Evolutionary conservation across 768 basidiomycete species (phyloP).

Genomic region (Trametes cubensis): DNA sequence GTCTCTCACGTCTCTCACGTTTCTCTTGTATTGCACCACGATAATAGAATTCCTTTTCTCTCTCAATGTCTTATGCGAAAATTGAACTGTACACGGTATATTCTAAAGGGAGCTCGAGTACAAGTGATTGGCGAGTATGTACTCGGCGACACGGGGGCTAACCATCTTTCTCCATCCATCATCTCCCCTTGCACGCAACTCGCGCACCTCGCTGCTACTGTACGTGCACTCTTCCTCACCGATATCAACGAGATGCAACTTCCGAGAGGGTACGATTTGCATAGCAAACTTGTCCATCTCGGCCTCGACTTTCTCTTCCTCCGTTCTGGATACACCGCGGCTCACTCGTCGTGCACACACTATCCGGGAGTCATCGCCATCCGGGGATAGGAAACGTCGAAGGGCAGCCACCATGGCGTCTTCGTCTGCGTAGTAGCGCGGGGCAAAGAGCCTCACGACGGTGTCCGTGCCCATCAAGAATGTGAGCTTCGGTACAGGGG

Average conservation of each 20-base stretch:
- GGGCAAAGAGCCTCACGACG: slow-evolving; percentile 74
- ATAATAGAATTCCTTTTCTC: slow-evolving; percentile 16
- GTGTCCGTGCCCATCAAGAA: slow-evolving; percentile 88
- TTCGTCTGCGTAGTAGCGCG: slow-evolving; percentile 67
- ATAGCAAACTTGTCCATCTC: slow-evolving; percentile 39
- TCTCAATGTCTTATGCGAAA: neutral
- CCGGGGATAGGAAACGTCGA: slow-evolving; percentile 56
- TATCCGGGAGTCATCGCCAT: slow-evolving; percentile 61
- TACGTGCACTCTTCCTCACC: slow-evolving; percentile 54
- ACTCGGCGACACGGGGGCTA: slow-evolving; percentile 48
- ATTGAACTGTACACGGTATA: no score
- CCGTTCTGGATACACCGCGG: slow-evolving; percentile 23
- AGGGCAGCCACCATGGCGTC: slow-evolving; percentile 60
- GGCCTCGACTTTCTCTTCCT: slow-evolving; percentile 36
- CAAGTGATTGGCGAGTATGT: slow-evolving; percentile 51
- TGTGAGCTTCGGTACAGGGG: slow-evolving; percentile 47
- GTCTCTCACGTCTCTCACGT: slow-evolving; percentile 13
- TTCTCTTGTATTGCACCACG: slow-evolving; percentile 1
- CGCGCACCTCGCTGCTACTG: slow-evolving; percentile 73
- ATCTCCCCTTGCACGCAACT: slow-evolving; percentile 40
- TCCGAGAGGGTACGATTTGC: slow-evolving; percentile 53
- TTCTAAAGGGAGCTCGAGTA: slow-evolving; percentile 36
- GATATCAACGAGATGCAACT: slow-evolving; percentile 65
- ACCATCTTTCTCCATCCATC: slow-evolving; percentile 52
- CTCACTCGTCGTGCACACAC: slow-evolving; percentile 63